Evolutionary conservation across 345 rosid species (phyloP), one percentile per base, ranked within the genome.

Genomic region (Carallia brachiata): DNA sequence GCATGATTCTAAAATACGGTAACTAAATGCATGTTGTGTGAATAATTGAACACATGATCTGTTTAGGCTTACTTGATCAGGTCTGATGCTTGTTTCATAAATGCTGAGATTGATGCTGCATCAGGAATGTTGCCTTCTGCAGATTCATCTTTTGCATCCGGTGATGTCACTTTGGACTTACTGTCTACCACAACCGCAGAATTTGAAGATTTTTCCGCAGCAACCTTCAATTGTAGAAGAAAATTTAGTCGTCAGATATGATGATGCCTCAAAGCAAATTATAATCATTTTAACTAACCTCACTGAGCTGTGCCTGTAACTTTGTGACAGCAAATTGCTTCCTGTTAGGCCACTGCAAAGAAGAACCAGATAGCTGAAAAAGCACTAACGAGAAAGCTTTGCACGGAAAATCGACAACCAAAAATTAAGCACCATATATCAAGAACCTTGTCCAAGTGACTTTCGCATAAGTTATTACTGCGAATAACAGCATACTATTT

Each of bases 1-100:
- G 36, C 9, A 30, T 52, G 17, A 6, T n/a, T 27, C 10, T 31
- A 30, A 28, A n/a, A 5, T 61, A 55, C 3, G 6, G 55, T 68
- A 17, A 6, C 13, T 37, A 4, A 12, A 12, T 12, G 50, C 50
- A 12, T 40, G 47, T 40, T 40, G 47, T 2, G 2, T 12, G 8
- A 40, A 9, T 40, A 9, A 15, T 1, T 39, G 16, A 63, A 75
- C 44, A 36, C 23, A 34, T 1, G 40, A 56, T 40, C 55, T 6
- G 13, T 19, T 71, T 67, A 63, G 32, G 72, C 97, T 73, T 85
- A 92, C 99, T 90, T 92, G 75, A 95, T 85, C 70, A 92, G 92
- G 74, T 90, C 86, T 1, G 97, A 89, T 19, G 92, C 97, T 82
- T 92, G 92, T 36, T 83, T 23, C 92, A 94, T 91, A 77, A 94